Evolutionary conservation across 2,329 filamentous ascomycete genomes (phyloP).

Genomic region (Chaetothyriales sp.): DNA sequence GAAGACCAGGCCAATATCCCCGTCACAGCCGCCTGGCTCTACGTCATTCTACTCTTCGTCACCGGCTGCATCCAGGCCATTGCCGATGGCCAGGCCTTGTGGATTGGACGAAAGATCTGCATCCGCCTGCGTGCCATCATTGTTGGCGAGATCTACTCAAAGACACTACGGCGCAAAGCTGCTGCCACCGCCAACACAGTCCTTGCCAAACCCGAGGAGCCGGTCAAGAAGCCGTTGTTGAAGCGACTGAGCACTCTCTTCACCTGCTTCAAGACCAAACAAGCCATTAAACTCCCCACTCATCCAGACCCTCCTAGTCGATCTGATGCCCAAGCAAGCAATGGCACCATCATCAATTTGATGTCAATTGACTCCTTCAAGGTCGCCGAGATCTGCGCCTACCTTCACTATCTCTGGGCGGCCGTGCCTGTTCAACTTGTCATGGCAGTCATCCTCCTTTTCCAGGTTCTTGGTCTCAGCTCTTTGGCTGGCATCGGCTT

Average conservation of each 20-base stretch:
- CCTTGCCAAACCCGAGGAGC: conserved; percentile 41
- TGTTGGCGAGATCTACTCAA: conserved; percentile 93
- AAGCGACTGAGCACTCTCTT: conserved; percentile 39
- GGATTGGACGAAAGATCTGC: conserved; percentile 87
- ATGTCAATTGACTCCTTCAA: conserved; percentile 99
- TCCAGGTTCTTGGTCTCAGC: conserved; percentile 78
- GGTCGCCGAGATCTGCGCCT: conserved; percentile 84
- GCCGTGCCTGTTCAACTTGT: conserved; percentile 77
- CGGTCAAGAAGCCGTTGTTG: conserved; percentile 22
- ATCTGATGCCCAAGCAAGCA: conserved; percentile 62
- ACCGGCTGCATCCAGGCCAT: conserved; percentile 70
- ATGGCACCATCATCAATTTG: conserved; percentile 97
- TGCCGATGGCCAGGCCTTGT: conserved; percentile 72
- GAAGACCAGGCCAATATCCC: conserved; percentile 64
- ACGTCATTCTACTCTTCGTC: conserved; percentile 76
- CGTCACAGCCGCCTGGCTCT: conserved; percentile 83
- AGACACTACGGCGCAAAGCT: conserved; percentile 81
- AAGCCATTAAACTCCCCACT: conserved; percentile 9
- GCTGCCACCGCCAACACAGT: conserved; percentile 61
- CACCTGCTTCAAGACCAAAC: conserved; percentile 33
- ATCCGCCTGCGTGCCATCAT: conserved; percentile 87
- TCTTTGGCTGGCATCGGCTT: conserved; percentile 84
- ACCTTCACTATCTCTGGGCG: conserved; percentile 90
- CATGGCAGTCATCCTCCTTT: conserved; percentile 67
- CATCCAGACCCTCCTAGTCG: conserved; percentile 15